Percentiles rank a stretch among this genome's conserved stretches.
phyloP scores from a whole-genome alignment of 768 basidiomycete species.

The Podaxis sp. region DNA sequence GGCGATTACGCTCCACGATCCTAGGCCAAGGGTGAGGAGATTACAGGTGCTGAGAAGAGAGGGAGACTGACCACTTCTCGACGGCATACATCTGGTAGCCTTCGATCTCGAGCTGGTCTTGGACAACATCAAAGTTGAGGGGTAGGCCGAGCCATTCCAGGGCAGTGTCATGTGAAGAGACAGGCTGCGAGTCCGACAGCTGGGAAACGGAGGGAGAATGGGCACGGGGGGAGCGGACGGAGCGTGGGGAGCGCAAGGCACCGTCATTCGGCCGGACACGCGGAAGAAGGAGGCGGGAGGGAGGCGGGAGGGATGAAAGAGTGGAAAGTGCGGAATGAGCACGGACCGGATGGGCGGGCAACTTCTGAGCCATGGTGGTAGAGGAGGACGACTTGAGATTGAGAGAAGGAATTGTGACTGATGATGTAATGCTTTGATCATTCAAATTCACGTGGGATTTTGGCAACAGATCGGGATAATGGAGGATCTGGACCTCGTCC shows the following conservation, averaged over 20 bases:
- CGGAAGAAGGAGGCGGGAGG: slow-evolving; percentile 22
- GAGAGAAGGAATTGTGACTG: neutral
- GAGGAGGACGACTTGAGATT: neutral
- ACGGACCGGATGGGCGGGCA: slow-evolving; percentile 2
- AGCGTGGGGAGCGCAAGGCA: slow-evolving; percentile 10
- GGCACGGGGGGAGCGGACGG: slow-evolving; percentile 12
- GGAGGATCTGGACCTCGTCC: neutral
- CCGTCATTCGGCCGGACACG: slow-evolving; percentile 9
- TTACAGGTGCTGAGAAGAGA: neutral
- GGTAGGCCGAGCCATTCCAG: slow-evolving; percentile 40
- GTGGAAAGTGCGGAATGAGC: slow-evolving; percentile 7
- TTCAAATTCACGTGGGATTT: slow-evolving; percentile 9
- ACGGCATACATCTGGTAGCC: slow-evolving; percentile 85
- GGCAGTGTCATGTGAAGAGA: slow-evolving; percentile 12
- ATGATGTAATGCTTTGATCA: slow-evolving; percentile 3
- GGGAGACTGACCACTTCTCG: slow-evolving; percentile 62
- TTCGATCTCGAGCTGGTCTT: slow-evolving; percentile 42
- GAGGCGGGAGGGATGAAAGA: slow-evolving; percentile 3
- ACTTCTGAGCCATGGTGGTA: neutral
- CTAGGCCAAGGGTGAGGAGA: slow-evolving; percentile 25
- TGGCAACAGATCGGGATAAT: slow-evolving; percentile 8
- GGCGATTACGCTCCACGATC: slow-evolving; percentile 64
- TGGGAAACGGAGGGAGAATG: slow-evolving; percentile 20
- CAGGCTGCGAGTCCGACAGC: slow-evolving; percentile 18
- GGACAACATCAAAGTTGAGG: slow-evolving; percentile 43